phyloP scores from a whole-genome alignment of 352 stramenopile genomes.

The Pythium vanterpoolii region DNA sequence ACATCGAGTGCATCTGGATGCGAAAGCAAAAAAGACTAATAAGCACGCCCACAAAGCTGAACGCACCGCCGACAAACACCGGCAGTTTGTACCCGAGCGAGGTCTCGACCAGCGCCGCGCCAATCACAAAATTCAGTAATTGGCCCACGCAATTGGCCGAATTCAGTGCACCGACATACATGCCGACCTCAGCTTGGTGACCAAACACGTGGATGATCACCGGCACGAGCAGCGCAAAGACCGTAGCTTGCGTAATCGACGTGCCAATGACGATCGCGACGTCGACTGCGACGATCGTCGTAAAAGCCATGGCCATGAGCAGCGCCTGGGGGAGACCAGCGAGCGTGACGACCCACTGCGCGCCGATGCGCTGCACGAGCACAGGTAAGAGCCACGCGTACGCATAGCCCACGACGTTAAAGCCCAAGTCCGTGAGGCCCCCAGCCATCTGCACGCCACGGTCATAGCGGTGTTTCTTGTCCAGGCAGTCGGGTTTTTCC shows the following conservation, averaged over 20 bases:
- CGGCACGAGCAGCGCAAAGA: slow-evolving; percentile 58
- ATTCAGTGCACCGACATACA: slow-evolving; percentile 73
- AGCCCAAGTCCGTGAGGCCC: slow-evolving; percentile 32
- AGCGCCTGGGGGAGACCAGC: slow-evolving; percentile 42
- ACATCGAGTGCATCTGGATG: slow-evolving; percentile 83
- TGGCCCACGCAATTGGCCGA: slow-evolving; percentile 72
- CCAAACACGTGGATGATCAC: slow-evolving; percentile 69
- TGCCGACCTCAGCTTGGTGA: slow-evolving; percentile 42
- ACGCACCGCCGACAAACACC: slow-evolving; percentile 58
- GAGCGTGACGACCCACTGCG: slow-evolving; percentile 30
- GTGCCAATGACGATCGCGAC: slow-evolving; percentile 40
- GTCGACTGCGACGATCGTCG: slow-evolving; percentile 30
- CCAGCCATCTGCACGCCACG: slow-evolving; percentile 47
- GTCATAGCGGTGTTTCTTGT: slow-evolving; percentile 39
- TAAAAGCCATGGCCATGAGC: slow-evolving; percentile 48
- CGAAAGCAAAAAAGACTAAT: slow-evolving; percentile 54
- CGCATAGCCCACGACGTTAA: slow-evolving; percentile 40
- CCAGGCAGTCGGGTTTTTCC: not conserved
- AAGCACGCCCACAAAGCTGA: slow-evolving; percentile 63
- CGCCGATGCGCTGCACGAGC: slow-evolving; percentile 38
- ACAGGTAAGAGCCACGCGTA: slow-evolving; percentile 43
- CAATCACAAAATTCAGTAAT: slow-evolving; percentile 67
- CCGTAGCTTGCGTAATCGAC: slow-evolving; percentile 40
- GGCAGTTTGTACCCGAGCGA: slow-evolving; percentile 57
- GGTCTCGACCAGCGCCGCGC: slow-evolving; percentile 54